Base-by-base conservation (phyloP, 1,284 basidiomycete genomes). In the Pterulicium gracile region DNA sequence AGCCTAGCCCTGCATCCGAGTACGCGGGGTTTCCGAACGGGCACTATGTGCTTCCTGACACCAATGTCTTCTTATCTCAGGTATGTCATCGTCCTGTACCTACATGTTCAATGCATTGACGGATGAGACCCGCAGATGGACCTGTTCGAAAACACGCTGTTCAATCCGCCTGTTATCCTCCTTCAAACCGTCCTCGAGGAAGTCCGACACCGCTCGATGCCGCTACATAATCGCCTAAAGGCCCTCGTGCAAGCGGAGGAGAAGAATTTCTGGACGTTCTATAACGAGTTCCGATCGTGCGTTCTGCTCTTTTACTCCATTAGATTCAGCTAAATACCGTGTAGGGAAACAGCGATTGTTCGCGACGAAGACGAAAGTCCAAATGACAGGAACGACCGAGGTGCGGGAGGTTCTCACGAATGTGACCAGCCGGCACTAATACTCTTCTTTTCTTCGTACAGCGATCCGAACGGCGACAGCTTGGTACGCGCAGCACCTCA, bases 171-270 rank as follows among this genome's bases (percentile, higher is more conserved):
- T 0, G 78, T 96, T 46, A 83, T 99, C 45, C 70, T 98, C 10
- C 76, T 97, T 1, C 96, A 98, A 63, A 99, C 95, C 0, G 93
- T 97, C 1, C 69, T 97, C 43, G 90, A 96, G 54, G 96, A 99
- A 75, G 92, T 97, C 49, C 75, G 95, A 47, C 95, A 98, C 63
- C 79, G 95, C 21, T 94, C 90, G 0, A 65, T 98, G 23, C 96
- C 96, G 1, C 70, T 98, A 14, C 93, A 90, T 66, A 97, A 95
- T 61, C 83, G 92, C 20, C 72, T 97, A 48, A 91, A 88, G 55
- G 79, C 84, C 1, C 69, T 97, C 24, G 71, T 85, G 21, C 83
- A 79, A 52, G 77, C 80, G 53, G 92, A 95, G 47, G 88, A 89
- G 51, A 85, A 90, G 56, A 69, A 65, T 19, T 72, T 86, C 3